These are phyloP conservation scores for Lactifluus volemus DNA, from an alignment of 768 basidiomycete species.

Conservation along the genomic window DNA sequence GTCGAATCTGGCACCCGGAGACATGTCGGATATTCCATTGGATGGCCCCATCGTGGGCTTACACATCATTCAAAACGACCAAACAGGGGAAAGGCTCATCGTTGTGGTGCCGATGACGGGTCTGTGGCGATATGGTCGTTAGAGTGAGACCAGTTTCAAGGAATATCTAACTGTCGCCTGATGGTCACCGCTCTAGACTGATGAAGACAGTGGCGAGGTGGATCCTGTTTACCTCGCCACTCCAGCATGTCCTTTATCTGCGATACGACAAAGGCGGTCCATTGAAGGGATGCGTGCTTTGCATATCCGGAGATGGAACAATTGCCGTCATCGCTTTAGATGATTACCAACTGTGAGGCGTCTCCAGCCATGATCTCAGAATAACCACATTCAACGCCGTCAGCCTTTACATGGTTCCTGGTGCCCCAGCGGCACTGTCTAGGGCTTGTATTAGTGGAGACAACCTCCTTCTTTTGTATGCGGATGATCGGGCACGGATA, in stretches of 20 bases:
- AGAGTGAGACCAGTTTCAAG: conserved; percentile 35
- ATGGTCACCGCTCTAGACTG: conserved; percentile 33
- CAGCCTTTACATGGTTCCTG: conserved; percentile 78
- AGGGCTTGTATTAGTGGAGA: conserved; percentile 57
- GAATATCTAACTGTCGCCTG: neutral
- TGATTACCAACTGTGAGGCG: conserved; percentile 67
- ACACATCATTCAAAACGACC: conserved; percentile 45
- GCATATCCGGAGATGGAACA: conserved; percentile 71
- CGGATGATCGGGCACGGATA: conserved; percentile 64
- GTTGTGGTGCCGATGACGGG: conserved; percentile 71
- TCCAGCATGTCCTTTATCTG: conserved; percentile 51
- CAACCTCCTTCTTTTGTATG: conserved; percentile 69
- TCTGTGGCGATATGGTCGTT: conserved; percentile 66
- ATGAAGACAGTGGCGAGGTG: conserved; percentile 62
- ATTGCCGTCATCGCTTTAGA: conserved; percentile 71
- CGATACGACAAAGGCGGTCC: conserved; percentile 43
- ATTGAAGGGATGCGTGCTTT: conserved; percentile 60
- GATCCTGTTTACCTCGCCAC: conserved; percentile 61
- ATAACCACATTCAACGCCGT: neutral
- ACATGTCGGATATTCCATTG: conserved; percentile 39
- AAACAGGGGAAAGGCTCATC: conserved; percentile 54
- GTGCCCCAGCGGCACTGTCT: conserved; percentile 57
- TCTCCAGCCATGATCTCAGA: neutral
- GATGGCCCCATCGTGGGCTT: conserved; percentile 41
- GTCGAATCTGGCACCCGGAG: conserved; percentile 24